A percentile compares a stretch with the other conserved stretches of the same genome.
phyloP scores from a whole-genome alignment of 192 early-diverging fungal species.

The Umbelopsis ramanniana region DNA sequence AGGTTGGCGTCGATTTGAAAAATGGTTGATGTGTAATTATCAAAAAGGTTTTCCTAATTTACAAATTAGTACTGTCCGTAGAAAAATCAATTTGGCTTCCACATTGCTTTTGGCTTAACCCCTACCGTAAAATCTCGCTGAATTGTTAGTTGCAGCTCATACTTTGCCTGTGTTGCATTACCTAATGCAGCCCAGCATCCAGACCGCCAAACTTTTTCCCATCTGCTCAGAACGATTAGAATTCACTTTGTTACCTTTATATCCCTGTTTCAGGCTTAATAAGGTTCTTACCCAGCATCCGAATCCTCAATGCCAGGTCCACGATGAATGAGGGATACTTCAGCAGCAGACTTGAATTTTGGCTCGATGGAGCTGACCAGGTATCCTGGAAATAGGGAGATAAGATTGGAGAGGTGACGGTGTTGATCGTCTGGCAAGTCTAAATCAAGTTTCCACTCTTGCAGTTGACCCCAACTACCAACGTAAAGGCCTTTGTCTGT shows the following conservation, averaged over 20 bases:
- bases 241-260: no score
- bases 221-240: background rate
- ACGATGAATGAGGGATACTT: slow-evolving; percentile 2
- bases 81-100: background rate
- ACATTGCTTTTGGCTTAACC: background rate
- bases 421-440: slow-evolving; percentile 34
- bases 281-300: background rate
- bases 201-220: slow-evolving; percentile 11
- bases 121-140: slow-evolving; percentile 5
- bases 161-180: background rate
- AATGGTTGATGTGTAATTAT: background rate
- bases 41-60: background rate
- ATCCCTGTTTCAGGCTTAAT: background rate
- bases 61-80: background rate
- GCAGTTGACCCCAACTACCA: slow-evolving; percentile 36
- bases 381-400: slow-evolving; percentile 37
- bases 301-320: background rate
- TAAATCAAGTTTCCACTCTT: slow-evolving; percentile 45
- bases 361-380: slow-evolving; percentile 24
- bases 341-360: slow-evolving; percentile 3
- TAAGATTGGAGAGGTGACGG: slow-evolving; percentile 36
- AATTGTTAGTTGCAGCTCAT: background rate
- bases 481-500: slow-evolving; percentile 33
- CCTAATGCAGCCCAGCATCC: background rate
- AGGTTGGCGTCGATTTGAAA: slow-evolving; percentile 13